Conservation (phyloP, 371 early-diverging fungal species). For the Haplosporangium sp. region DNA sequence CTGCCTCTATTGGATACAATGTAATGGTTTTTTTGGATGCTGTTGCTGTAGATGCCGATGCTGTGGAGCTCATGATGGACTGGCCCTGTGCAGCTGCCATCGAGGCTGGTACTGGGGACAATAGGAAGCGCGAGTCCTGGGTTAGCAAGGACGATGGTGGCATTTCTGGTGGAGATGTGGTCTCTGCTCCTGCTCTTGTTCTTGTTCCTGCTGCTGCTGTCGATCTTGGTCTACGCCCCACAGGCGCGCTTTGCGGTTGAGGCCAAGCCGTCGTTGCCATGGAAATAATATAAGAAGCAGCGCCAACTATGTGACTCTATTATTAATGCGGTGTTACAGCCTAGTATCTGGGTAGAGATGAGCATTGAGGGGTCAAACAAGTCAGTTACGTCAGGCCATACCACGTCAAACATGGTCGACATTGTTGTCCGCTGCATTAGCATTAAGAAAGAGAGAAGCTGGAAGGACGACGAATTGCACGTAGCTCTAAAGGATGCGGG, state of each 20-base stretch:
- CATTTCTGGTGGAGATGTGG: background rate
- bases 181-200: slow-evolving; percentile 3
- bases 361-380: no score
- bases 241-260: slow-evolving; percentile 16
- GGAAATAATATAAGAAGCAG: background rate
- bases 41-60: slow-evolving; percentile 6
- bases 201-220: background rate
- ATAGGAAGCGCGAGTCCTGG: slow-evolving; percentile 21
- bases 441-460: no score
- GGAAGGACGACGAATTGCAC: no score
- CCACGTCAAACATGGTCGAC: no score
- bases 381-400: no score
- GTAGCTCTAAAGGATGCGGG: no score
- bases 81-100: slow-evolving; percentile 7
- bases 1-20: slow-evolving; percentile 39
- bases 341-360: no score
- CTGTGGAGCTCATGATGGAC: slow-evolving; percentile 2
- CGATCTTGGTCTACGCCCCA: background rate
- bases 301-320: no score
- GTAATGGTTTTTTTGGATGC: slow-evolving; percentile 16
- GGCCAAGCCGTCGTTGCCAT: slow-evolving; percentile 13
- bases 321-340: no score
- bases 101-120: slow-evolving; percentile 45
- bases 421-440: no score
- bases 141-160: slow-evolving; percentile 2